Evolutionary conservation across 1,139 yeast genomes (phyloP).

Genomic region (Geotrichum cucujoidarum): DNA sequence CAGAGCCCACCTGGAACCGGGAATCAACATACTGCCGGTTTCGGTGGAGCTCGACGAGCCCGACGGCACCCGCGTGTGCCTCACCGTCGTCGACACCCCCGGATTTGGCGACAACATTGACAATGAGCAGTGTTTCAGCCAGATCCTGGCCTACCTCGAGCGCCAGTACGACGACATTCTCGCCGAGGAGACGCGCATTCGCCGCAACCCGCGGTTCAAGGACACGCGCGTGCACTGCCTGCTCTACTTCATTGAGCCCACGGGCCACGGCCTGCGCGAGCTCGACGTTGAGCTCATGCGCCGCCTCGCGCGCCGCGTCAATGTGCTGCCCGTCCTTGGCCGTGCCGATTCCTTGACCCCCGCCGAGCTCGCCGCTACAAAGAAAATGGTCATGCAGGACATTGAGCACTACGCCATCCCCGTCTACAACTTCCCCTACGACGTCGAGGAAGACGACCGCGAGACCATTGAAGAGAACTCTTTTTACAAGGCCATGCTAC

Average conservation of each 20-base stretch:
- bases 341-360: constrained; percentile 82
- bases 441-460: constrained; percentile 54
- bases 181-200: constrained; percentile 87
- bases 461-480: constrained; percentile 80
- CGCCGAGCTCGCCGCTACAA: constrained; percentile 65
- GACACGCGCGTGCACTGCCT: constrained; percentile 69
- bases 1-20: constrained; percentile 45
- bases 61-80: constrained; percentile 32
- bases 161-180: constrained; percentile 88
- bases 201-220: constrained; percentile 72
- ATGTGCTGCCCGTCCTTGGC: constrained; percentile 78
- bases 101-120: constrained; percentile 74
- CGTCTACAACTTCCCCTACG: constrained; percentile 71
- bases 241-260: constrained; percentile 62
- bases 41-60: constrained; percentile 42
- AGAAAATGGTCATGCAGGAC: constrained; percentile 61
- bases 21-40: constrained; percentile 46
- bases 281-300: constrained; percentile 72
- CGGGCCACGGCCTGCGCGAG: constrained; percentile 69
- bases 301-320: constrained; percentile 69
- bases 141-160: constrained; percentile 68
- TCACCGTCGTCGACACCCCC: constrained; percentile 71
- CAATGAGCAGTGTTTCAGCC: constrained; percentile 61
- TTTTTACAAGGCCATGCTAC: constrained; percentile 64
- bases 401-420: constrained; percentile 74